A percentile compares a stretch with the other conserved stretches of the same genome.
phyloP scores from a whole-genome alignment of 2,329 filamentous ascomycete species.

The Neopestalotiopsis rosae region DNA sequence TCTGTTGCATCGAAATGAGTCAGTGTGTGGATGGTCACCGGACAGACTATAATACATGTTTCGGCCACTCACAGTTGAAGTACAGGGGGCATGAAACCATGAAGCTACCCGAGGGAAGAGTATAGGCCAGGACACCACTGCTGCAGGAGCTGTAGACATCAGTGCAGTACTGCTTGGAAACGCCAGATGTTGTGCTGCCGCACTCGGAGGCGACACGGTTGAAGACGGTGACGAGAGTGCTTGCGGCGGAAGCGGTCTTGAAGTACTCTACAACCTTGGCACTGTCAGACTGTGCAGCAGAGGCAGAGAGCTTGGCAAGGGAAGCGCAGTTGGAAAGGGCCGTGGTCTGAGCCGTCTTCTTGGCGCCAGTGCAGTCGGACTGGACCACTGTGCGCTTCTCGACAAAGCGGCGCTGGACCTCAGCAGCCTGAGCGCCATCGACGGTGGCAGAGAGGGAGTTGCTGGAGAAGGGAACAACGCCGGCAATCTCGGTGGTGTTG shows the following conservation, averaged over 20 bases:
- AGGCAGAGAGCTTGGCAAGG: constrained; percentile 58
- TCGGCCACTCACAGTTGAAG: constrained; percentile 46
- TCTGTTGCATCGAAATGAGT: constrained; percentile 12
- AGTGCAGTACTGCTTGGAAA: constrained; percentile 24
- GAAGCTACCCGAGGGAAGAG: constrained; percentile 56
- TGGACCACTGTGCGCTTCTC: constrained; percentile 58
- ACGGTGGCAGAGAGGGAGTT: constrained; percentile 64
- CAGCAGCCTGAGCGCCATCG: constrained; percentile 59
- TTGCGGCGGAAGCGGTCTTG: constrained; percentile 53
- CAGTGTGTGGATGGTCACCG: too few species aligned
- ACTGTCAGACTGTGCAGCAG: constrained; percentile 55
- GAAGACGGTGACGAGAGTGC: constrained; percentile 56
- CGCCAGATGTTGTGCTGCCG: constrained; percentile 49
- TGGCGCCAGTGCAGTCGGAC: constrained; percentile 58
- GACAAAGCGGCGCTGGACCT: constrained; percentile 52
- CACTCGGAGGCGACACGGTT: constrained; percentile 59
- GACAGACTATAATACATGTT: too few species aligned
- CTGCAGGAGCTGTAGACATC: constrained; percentile 36
- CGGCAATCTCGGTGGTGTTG: constrained; percentile 57
- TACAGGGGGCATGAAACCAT: constrained; percentile 68
- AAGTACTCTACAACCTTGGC: constrained; percentile 66
- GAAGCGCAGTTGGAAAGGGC: constrained; percentile 60
- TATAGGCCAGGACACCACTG: constrained; percentile 63
- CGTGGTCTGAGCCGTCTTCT: constrained; percentile 47
- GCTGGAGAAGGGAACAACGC: constrained; percentile 60